Evolutionary conservation across 176 grass and related monocot species (phyloP).

Genomic region (Alopecurus myosuroides): DNA sequence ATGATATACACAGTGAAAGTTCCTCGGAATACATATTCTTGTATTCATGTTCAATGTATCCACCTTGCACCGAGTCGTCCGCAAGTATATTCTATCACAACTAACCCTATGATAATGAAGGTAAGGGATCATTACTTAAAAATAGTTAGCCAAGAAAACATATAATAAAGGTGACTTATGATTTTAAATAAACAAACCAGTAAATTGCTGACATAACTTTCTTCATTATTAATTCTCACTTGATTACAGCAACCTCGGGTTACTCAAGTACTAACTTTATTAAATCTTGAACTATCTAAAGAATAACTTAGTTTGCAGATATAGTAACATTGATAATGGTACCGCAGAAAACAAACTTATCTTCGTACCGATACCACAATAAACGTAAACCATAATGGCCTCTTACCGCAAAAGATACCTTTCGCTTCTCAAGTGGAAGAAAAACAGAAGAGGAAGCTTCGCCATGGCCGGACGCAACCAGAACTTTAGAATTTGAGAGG

Average conservation of each 20-base stretch:
- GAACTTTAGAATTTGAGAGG: too few relatives aligned
- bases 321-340: neutral
- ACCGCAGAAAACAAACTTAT: neutral
- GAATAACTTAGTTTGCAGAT: neutral
- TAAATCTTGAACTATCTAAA: neutral
- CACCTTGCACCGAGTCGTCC: slow-evolving; percentile 72
- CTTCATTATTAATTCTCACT: neutral
- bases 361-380: neutral
- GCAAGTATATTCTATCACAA: slow-evolving; percentile 88
- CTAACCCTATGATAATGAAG: slow-evolving; percentile 59
- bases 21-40: slow-evolving; percentile 84
- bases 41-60: slow-evolving; percentile 91
- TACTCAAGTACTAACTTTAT: neutral
- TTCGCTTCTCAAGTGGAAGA: too few relatives aligned
- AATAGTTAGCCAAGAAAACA: neutral
- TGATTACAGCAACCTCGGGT: too few relatives aligned
- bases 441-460: too few relatives aligned
- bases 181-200: neutral
- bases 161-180: neutral
- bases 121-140: neutral
- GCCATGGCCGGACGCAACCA: too few relatives aligned
- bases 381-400: neutral
- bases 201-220: neutral
- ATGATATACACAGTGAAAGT: slow-evolving; percentile 52
- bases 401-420: too few relatives aligned